phyloP scores from a whole-genome alignment of 345 rosid genomes.

The Eucalyptus sp. region DNA sequence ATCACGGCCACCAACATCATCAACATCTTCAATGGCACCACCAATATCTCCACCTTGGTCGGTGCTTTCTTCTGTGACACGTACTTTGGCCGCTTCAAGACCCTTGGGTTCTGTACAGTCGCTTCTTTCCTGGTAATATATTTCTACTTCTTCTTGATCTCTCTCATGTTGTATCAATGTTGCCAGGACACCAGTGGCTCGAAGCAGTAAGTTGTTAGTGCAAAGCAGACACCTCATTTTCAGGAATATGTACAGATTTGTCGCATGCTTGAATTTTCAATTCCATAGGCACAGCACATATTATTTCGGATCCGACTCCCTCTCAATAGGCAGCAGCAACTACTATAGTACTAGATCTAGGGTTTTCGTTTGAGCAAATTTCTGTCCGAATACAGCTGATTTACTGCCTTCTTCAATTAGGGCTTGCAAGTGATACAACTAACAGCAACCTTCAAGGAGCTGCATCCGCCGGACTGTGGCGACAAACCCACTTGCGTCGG shows the following conservation, averaged over 20 bases:
- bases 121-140: background rate
- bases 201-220: background rate
- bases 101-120: background rate
- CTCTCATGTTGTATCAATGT: background rate
- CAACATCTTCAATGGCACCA: slow-evolving; percentile 4
- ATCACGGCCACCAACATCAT: background rate
- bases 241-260: background rate
- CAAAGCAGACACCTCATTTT: background rate
- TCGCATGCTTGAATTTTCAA: background rate
- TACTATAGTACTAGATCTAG: background rate
- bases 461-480: slow-evolving; percentile 42
- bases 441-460: slow-evolving; percentile 37
- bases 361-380: background rate
- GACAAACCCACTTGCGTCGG: background rate
- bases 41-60: background rate
- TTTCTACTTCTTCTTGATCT: background rate
- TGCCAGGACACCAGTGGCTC: background rate
- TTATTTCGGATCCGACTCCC: background rate
- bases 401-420: background rate
- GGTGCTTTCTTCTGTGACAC: slow-evolving; percentile 8
- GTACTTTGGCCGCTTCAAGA: slow-evolving; percentile 6
- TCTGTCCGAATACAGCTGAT: background rate
- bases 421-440: slow-evolving; percentile 44
- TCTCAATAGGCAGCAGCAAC: background rate
- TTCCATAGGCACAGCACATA: background rate